Evolutionary conservation across 202 grass and related monocot species (phyloP).

Genomic region (Setaria italica): DNA sequence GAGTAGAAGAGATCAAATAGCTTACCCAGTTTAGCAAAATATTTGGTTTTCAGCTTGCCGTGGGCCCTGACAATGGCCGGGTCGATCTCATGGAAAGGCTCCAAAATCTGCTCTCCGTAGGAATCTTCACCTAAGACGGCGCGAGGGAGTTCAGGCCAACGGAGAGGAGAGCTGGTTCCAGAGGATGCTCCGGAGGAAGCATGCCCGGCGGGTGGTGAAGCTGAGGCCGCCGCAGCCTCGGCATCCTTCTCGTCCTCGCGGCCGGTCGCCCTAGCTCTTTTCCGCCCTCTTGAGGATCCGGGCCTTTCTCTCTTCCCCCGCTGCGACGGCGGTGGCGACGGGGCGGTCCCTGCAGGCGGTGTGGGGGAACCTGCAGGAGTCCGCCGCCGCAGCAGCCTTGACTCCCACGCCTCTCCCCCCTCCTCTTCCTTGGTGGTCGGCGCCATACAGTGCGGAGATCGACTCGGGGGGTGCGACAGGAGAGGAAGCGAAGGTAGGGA

Average conservation of each 20-base stretch:
- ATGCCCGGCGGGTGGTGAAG: background rate
- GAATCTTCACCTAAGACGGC: background rate
- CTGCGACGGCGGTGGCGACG: background rate
- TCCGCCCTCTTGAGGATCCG: background rate
- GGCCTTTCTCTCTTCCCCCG: background rate
- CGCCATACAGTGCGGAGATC: too few relatives aligned
- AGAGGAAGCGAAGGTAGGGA: too few relatives aligned
- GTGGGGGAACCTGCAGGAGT: background rate
- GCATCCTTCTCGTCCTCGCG: background rate
- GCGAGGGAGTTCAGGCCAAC: background rate
- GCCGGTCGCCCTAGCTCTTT: background rate
- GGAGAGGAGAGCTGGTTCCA: constrained; percentile 1
- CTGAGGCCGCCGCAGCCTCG: background rate
- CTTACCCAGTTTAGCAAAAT: background rate
- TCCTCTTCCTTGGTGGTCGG: background rate
- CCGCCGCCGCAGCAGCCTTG: background rate
- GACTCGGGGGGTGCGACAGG: too few relatives aligned
- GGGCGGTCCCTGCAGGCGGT: background rate
- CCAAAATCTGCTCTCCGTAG: background rate
- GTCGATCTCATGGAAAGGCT: background rate
- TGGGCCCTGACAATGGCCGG: background rate
- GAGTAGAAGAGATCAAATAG: too few relatives aligned
- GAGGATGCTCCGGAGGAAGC: background rate
- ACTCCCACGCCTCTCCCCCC: background rate
- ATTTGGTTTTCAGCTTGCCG: background rate